These are phyloP conservation scores for Vigna hirtella DNA, from an alignment of 306 rosid genomes.

Conservation along the genomic window DNA sequence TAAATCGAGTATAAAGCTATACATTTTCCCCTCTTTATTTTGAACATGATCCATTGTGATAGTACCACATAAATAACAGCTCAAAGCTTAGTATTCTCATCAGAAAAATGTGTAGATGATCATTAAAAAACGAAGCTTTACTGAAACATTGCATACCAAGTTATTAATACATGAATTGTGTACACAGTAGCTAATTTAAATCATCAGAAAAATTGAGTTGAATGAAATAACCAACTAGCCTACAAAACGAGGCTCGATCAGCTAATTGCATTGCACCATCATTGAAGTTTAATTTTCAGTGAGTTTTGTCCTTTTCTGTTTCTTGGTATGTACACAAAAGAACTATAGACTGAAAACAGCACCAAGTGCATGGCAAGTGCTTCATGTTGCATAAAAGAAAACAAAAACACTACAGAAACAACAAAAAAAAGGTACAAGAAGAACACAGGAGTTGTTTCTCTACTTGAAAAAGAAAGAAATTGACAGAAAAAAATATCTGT, in stretches of 20 bases:
- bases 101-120: neutral
- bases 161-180: neutral
- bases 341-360: conserved; percentile 45
- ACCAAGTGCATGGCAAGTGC: conserved; percentile 40
- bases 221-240: conserved; percentile 29
- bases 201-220: conserved; percentile 26
- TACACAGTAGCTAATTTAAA: neutral
- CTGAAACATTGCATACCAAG: neutral
- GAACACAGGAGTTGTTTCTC: conserved; percentile 22
- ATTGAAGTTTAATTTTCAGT: conserved; percentile 42
- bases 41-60: too few relatives aligned
- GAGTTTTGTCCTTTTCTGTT: conserved; percentile 43
- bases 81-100: too few relatives aligned
- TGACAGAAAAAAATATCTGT: conserved; percentile 31
- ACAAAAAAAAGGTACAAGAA: conserved; percentile 30
- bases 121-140: neutral
- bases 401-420: conserved; percentile 1
- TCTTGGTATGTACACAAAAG: conserved; percentile 55
- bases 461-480: conserved; percentile 29
- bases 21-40: too few relatives aligned
- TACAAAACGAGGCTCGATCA: conserved; percentile 28
- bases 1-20: too few relatives aligned
- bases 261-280: conserved; percentile 41
- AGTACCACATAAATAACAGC: neutral
- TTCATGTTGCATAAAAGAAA: conserved; percentile 48